Conservation (phyloP, 2,329 filamentous ascomycete genomes). For the Aspergillus luchuensis region DNA sequence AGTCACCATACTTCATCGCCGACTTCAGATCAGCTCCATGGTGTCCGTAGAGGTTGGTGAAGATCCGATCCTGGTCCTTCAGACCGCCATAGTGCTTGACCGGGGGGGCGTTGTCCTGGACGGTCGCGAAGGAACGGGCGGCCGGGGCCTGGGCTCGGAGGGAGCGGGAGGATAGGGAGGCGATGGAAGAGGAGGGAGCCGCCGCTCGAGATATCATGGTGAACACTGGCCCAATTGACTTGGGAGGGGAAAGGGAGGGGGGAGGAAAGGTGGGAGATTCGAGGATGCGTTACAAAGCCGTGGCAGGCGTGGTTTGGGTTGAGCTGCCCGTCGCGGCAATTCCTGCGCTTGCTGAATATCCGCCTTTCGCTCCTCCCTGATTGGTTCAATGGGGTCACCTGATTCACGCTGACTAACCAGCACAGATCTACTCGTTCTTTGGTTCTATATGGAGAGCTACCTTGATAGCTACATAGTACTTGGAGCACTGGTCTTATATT, state of each 20-base stretch:
- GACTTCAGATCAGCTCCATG: slow-evolving; percentile 88
- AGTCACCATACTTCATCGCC: slow-evolving; percentile 97
- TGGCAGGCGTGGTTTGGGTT: slow-evolving; percentile 8
- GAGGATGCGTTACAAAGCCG: slow-evolving; percentile 15
- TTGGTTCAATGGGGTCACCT: slow-evolving; percentile 39
- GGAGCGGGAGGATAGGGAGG: slow-evolving; percentile 44
- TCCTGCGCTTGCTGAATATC: slow-evolving; percentile 45
- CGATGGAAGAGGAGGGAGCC: slow-evolving; percentile 46
- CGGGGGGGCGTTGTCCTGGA: slow-evolving; percentile 65
- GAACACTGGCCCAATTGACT: slow-evolving; percentile 39
- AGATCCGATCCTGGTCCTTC: slow-evolving; percentile 96
- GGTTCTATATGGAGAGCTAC: too few relatives aligned
- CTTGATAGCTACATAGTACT: too few relatives aligned
- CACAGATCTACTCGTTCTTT: too few relatives aligned
- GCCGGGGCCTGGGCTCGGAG: slow-evolving; percentile 43
- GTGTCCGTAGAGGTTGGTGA: slow-evolving; percentile 96
- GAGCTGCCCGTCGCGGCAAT: slow-evolving; percentile 21
- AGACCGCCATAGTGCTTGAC: slow-evolving; percentile 78
- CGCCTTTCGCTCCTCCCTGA: slow-evolving; percentile 40
- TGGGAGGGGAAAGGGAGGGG: slow-evolving; percentile 28
- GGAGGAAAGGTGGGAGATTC: slow-evolving; percentile 21
- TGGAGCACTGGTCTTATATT: neutral
- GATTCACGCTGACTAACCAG: slow-evolving; percentile 15
- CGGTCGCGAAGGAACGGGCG: slow-evolving; percentile 74
- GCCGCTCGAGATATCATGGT: slow-evolving; percentile 51